Base-by-base conservation (phyloP, 2,329 filamentous ascomycete species). In the Colletotrichum siamense region DNA sequence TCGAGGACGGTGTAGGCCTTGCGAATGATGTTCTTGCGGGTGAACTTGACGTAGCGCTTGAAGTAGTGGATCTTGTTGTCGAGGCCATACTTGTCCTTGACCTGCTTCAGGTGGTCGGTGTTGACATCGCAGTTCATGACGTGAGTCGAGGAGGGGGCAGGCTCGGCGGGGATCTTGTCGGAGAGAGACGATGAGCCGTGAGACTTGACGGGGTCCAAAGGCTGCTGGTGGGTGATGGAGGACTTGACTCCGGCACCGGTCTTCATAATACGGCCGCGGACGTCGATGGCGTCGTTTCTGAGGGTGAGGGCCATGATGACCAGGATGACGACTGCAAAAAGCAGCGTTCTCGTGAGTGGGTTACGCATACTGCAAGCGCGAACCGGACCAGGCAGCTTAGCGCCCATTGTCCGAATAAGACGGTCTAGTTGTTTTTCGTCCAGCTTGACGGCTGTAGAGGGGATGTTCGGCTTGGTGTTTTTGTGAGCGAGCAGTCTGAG, bases 21-120 rank as follows among this genome's bases (percentile, higher is more conserved):
- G 52, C 90, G 86, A 62, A 85, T 78, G 30, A 91, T 87, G 71
- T 88, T 87, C 69, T 89, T 82, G 52, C 89, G 88, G 52, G 85
- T 86, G 76, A 90, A 88, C 78, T 88, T 88, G 28, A 92, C 83
- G 79, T 91, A 90, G 71, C 90, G 87, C 82, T 90, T 90, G 74
- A 88, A 85, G 83, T 92, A 92, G 78, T 92, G 88, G 78, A 92
- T 89, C 52, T 85, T 85, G 55, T 89, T 86, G 28, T 86, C 84
- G 15, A 92, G 84, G 12, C 84, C 82, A 79, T 89, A 89, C 77
- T 85, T 87, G 30, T 87, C 79, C 79, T 88, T 86, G 72, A 91
- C 80, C 7, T 84, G 81, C 65, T 83, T 82, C 72, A 92, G 85
- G 69, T 88, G 86, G 15, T 85, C 84, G 57, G 84, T 83, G 81